phyloP scores from a whole-genome alignment of 441 rosid species.

The Jatropha podagrica region DNA sequence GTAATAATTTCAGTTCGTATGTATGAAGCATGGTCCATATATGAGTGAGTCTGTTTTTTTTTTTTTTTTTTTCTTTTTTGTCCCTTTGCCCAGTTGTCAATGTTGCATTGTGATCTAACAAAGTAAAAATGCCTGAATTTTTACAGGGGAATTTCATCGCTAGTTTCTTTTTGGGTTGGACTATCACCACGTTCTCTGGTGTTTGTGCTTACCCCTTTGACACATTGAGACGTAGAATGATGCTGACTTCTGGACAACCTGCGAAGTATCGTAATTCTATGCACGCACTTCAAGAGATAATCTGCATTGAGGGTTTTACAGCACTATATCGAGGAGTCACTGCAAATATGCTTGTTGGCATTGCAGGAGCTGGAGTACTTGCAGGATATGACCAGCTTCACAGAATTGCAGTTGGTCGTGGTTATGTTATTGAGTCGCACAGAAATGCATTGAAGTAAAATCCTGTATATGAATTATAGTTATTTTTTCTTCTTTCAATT shows the following conservation, averaged over 20 bases:
- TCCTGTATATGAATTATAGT: background rate
- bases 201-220: constrained; percentile 93
- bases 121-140: background rate
- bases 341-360: constrained; percentile 92
- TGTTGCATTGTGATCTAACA: background rate
- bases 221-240: constrained; percentile 87
- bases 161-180: constrained; percentile 91
- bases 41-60: no score
- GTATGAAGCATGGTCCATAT: background rate
- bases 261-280: constrained; percentile 54
- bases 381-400: constrained; percentile 93
- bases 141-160: constrained; percentile 85
- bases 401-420: constrained; percentile 47
- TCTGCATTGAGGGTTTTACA: constrained; percentile 59
- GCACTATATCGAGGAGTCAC: constrained; percentile 82
- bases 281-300: constrained; percentile 69
- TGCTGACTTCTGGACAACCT: constrained; percentile 89
- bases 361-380: constrained; percentile 95
- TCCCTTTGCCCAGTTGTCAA: background rate
- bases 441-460: constrained; percentile 40
- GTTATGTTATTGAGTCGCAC: constrained; percentile 33
- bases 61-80: background rate
- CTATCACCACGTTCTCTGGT: constrained; percentile 80
- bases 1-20: background rate
- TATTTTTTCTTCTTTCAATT: background rate